phyloP scores from a whole-genome alignment of 805 yeast species.

The Lachancea quebecensis region DNA sequence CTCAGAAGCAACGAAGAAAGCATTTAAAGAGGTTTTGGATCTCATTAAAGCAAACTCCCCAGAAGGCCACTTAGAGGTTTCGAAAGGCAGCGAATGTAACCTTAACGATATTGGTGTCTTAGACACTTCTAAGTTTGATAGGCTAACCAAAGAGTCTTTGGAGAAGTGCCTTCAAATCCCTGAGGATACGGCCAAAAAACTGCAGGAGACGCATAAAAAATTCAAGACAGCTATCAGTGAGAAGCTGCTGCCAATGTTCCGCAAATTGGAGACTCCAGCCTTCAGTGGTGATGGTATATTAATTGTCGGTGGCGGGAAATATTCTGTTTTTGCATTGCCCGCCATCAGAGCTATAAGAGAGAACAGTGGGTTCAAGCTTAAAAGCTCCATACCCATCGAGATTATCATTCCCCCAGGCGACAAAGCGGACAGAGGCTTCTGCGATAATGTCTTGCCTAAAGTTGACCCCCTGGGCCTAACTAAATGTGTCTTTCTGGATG shows the following conservation, averaged over 20 bases:
- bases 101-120: slow-evolving; percentile 21
- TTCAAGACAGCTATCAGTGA: slow-evolving; percentile 14
- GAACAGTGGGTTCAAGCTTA: slow-evolving; percentile 18
- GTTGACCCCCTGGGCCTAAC: slow-evolving; percentile 33
- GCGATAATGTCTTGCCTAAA: slow-evolving; percentile 52
- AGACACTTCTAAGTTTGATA: slow-evolving; percentile 16
- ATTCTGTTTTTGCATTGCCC: slow-evolving; percentile 62
- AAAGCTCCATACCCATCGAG: slow-evolving; percentile 68
- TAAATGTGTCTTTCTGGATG: slow-evolving; percentile 57
- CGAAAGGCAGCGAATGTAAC: slow-evolving; percentile 13
- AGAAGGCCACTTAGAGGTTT: slow-evolving; percentile 18
- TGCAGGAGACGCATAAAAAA: slow-evolving; percentile 16
- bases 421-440: slow-evolving; percentile 53
- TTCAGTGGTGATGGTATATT: slow-evolving; percentile 42
- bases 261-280: slow-evolving; percentile 6
- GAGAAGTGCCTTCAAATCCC: slow-evolving; percentile 22
- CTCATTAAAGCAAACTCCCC: slow-evolving; percentile 21
- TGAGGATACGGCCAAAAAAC: slow-evolving; percentile 10
- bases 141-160: slow-evolving; percentile 17
- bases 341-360: slow-evolving; percentile 57
- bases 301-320: slow-evolving; percentile 75
- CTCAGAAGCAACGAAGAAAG: slow-evolving; percentile 4
- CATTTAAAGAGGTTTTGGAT: slow-evolving; percentile 21
- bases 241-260: slow-evolving; percentile 15
- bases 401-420: slow-evolving; percentile 59